Evolutionary conservation across 2,329 filamentous ascomycete genomes (phyloP), one percentile per base, ranked within the genome.

Genomic region (Aspergillus pseudonomiae): DNA sequence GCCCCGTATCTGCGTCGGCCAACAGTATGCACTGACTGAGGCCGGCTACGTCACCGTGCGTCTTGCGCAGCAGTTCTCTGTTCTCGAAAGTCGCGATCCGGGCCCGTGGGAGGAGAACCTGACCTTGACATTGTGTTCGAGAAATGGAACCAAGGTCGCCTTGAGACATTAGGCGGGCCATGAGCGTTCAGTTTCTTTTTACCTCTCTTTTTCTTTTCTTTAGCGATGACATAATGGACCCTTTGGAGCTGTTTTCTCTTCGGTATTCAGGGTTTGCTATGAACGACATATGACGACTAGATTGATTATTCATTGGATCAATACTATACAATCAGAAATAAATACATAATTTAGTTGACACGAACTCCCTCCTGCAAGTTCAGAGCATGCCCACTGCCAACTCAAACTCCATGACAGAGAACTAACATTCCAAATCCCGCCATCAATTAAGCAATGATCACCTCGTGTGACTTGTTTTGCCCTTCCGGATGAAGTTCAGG

Each of bases 1-100:
- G 0, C 74, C 74, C 12, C 67, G 71, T 4, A 73, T 75, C 21
- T 77, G 72, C 54, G 67, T 78, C 32, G 76, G 75, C 24, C 74
- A 77, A 62, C 74, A 77, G 67, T 77, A 76, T 59, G 76, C 75
- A 3, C 64, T 78, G 24, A 77, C 74, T 1, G 76, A 78, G 66
- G 76, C 76, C 14, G 74, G 71, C 7, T 79, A 77, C 56, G 71
- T 73, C 7, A 73, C 73, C 26, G 69, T 75, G 36, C 70, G 75
- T 19, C 62, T 79, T 39, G 68, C 78, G 62, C 76, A 78, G 65
- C 65, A 68, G 16, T 78, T 77, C 63, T 65, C 68, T 1, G 63
- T 61, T 3, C 63, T 76, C 4, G 74, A 77, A 57, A 74, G 68
- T 39, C 68, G 70, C 9, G 75, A 77, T 56, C 58, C 67, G 0